These are phyloP conservation scores for Paulownia fortunei DNA, from an alignment of 257 asterid genomes.

Conservation along the genomic window DNA sequence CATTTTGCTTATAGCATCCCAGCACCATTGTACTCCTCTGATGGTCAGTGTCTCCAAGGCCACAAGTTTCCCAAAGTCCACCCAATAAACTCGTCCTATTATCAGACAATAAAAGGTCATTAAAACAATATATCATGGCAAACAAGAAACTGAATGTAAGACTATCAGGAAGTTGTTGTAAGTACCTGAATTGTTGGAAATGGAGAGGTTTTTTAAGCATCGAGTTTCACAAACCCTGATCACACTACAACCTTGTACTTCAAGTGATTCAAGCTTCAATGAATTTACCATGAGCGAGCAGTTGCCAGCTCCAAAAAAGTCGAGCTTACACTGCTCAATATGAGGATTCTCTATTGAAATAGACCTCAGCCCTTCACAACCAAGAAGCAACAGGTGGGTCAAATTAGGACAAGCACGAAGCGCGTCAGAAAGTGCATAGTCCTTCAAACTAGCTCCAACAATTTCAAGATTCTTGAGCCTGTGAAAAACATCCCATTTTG, in stretches of 20 bases:
- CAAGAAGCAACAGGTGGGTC: slow-evolving; percentile 75
- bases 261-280: slow-evolving; percentile 64
- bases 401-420: slow-evolving; percentile 80
- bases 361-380: slow-evolving; percentile 82
- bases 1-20: slow-evolving; percentile 81
- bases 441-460: slow-evolving; percentile 90
- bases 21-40: slow-evolving; percentile 94
- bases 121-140: neutral
- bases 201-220: slow-evolving; percentile 63
- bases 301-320: slow-evolving; percentile 77
- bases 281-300: slow-evolving; percentile 65
- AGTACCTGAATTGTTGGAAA: slow-evolving; percentile 84
- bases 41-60: slow-evolving; percentile 77
- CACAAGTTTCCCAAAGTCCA: slow-evolving; percentile 78
- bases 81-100: slow-evolving; percentile 70
- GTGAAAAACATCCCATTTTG: slow-evolving; percentile 78
- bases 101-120: slow-evolving; percentile 20
- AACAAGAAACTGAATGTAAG: neutral
- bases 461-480: slow-evolving; percentile 87
- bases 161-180: too few relatives aligned
- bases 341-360: slow-evolving; percentile 62
- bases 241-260: slow-evolving; percentile 91
- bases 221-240: slow-evolving; percentile 68
- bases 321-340: slow-evolving; percentile 79
- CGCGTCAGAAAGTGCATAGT: slow-evolving; percentile 57